A percentile compares a stretch with the other conserved stretches of the same genome.
These are phyloP conservation scores for Leccinellum albellum DNA, from an alignment of 768 basidiomycete genomes.

Conservation along the genomic window DNA sequence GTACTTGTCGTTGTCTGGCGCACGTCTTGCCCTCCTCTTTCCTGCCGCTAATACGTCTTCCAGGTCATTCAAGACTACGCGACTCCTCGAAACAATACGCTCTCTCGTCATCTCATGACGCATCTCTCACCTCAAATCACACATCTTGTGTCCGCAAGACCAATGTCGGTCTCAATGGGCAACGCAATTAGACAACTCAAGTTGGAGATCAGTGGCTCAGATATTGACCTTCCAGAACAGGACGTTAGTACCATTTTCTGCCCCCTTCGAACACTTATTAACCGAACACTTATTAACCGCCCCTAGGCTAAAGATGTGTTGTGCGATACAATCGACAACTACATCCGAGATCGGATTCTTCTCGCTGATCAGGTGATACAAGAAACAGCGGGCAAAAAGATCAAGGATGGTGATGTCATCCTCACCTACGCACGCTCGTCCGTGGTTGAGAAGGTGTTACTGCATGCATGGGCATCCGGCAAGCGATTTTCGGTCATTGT, in stretches of 20 bases:
- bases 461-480: conserved; percentile 70
- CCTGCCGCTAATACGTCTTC: conserved; percentile 1
- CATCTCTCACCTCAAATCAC: conserved; percentile 92
- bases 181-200: conserved; percentile 94
- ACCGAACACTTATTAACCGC: conserved; percentile 3
- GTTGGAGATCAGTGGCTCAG: conserved; percentile 87
- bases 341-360: conserved; percentile 90
- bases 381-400: conserved; percentile 85
- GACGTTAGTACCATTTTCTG: conserved; percentile 55
- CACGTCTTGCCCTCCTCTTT: not conserved
- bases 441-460: conserved; percentile 84
- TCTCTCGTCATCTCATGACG: conserved; percentile 88
- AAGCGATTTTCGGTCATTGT: conserved; percentile 87
- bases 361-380: conserved; percentile 92
- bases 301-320: conserved; percentile 81
- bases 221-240: conserved; percentile 92
- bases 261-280: not conserved
- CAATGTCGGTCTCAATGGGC: conserved; percentile 92
- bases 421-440: conserved; percentile 97
- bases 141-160: conserved; percentile 81
- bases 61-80: conserved; percentile 90
- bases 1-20: conserved; percentile 22
- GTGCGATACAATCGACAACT: conserved; percentile 83
- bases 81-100: conserved; percentile 81
- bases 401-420: conserved; percentile 89